A percentile compares a stretch with the other conserved stretches of the same genome.
phyloP scores from a whole-genome alignment of 495 filamentous ascomycete genomes.

The Bathelium albidoporum region DNA sequence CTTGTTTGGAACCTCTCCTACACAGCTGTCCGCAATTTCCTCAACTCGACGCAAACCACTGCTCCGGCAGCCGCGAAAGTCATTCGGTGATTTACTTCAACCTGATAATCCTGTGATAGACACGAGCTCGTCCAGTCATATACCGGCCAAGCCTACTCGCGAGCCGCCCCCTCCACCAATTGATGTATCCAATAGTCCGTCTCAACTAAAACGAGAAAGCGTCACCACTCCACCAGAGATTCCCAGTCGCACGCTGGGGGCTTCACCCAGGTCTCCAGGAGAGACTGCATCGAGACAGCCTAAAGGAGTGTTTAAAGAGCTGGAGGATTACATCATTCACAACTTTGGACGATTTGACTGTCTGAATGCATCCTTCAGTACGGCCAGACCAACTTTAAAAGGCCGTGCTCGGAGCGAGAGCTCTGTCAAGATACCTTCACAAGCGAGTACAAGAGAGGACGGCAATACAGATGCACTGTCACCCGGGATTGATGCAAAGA shows the following conservation, averaged over 20 bases:
- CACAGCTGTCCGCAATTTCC: neutral
- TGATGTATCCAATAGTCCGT: neutral
- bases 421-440: conserved; percentile 22
- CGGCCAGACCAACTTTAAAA: conserved; percentile 30
- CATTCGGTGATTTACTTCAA: neutral
- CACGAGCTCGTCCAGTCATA: neutral
- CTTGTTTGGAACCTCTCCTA: neutral
- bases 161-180: conserved; percentile 23
- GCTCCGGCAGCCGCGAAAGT: neutral
- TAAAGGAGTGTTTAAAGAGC: conserved; percentile 42
- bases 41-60: conserved; percentile 4
- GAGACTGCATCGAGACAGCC: neutral
- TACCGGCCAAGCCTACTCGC: conserved; percentile 14
- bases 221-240: conserved; percentile 14
- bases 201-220: neutral
- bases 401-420: conserved; percentile 36
- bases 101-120: neutral
- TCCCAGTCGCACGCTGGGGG: conserved; percentile 8
- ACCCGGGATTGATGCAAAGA: conserved; percentile 52
- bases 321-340: conserved; percentile 66
- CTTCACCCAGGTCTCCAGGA: conserved; percentile 11
- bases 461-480: neutral
- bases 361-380: conserved; percentile 63
- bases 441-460: neutral
- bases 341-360: conserved; percentile 60